Evolutionary conservation across 345 rosid genomes (phyloP), one percentile per base, ranked within the genome.

Genomic region (Psidium guajava): DNA sequence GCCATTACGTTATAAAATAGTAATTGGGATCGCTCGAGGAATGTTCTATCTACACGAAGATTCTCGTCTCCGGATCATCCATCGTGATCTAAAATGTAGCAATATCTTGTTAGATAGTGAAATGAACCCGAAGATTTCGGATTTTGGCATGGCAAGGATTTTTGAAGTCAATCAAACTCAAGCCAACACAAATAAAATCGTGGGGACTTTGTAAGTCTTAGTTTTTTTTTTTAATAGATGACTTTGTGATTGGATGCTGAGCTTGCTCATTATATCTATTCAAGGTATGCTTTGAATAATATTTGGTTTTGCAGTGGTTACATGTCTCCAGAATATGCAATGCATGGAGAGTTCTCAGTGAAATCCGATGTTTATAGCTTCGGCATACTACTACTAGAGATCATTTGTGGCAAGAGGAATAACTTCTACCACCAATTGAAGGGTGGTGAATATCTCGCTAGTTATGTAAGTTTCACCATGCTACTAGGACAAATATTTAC

Each of bases 351-450:
- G 21, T 54, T 91, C 74, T 92, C 92, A 0, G 86, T 90, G 1
- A 90, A 91, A 56, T 88, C 89, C 7, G 90, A 91, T 56, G 89
- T 92, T 8, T 92, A 69, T 57, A 87, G 91, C 44, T 90, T 88
- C 13, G 88, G 89, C 27, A 88, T 88, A 22, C 4, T 87, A 6
- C 40, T 90, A 14, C 82, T 90, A 1, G 90, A 90, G 86, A 88
- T 83, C 58, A 89, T 91, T 40, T 88, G 88, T 3, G 94, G 94
- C 5, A 89, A 88, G 88, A 55, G 54, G 87, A 44, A 87, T 86
- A 47, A 90, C 90, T 42, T 86, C 87, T 85, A 84, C 56, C 80
- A 85, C 24, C 16, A 85, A 47, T 16, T 18, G n/a, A 28, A 64
- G 1, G 5, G 54, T 6, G 44, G 25, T 3, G 84, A 50, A 1